phyloP scores from a whole-genome alignment of 2,329 filamentous ascomycete genomes.

The Penicillium sp. region DNA sequence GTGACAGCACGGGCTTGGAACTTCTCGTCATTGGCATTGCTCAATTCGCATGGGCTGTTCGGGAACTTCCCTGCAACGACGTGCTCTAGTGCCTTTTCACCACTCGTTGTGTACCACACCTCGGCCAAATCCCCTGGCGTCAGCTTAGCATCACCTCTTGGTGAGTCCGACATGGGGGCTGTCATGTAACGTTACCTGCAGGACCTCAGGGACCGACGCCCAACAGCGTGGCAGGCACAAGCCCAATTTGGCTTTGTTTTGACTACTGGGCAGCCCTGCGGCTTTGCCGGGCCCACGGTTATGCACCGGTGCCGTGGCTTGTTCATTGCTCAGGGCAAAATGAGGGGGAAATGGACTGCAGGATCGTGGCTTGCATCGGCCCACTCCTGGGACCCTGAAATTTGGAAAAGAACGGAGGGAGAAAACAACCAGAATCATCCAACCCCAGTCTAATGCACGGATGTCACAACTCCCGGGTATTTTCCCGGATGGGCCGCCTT shows the following conservation, averaged over 20 bases:
- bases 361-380: conserved; percentile 11
- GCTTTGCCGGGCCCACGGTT: neutral
- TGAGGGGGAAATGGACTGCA: conserved; percentile 4
- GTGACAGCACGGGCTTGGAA: conserved; percentile 8
- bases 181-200: conserved; percentile 23
- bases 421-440: neutral
- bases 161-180: neutral
- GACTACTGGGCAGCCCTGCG: neutral
- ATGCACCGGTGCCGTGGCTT: neutral
- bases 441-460: neutral
- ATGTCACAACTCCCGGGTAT: neutral
- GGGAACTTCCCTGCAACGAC: conserved; percentile 7
- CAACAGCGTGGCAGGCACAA: neutral
- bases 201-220: neutral
- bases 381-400: conserved; percentile 4
- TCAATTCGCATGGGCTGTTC: conserved; percentile 4
- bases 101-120: neutral
- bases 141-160: conserved; percentile 1
- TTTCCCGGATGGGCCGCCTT: neutral
- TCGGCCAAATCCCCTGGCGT: neutral
- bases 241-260: neutral
- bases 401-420: neutral
- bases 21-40: conserved; percentile 3
- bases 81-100: conserved; percentile 2
- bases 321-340: neutral